These are phyloP conservation scores for Fusarium nodosum DNA, from an alignment of 2,329 filamentous ascomycete genomes.

Conservation along the genomic window DNA sequence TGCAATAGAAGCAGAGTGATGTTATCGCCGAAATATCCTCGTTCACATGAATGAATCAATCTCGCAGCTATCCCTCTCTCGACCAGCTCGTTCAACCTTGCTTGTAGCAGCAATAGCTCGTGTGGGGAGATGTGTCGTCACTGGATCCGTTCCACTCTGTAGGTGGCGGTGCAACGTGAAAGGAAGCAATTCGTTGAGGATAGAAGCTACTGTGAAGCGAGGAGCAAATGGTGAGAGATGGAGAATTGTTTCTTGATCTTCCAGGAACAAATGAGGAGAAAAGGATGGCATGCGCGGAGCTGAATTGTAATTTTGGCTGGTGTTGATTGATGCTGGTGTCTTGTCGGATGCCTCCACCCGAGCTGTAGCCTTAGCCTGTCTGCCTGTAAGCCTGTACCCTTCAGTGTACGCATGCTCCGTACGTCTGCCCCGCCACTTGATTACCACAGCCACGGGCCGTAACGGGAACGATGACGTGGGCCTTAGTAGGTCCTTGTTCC, in stretches of 20 bases:
- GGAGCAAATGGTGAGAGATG: neutral
- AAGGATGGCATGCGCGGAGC: slow-evolving; percentile 30
- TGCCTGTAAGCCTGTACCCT: slow-evolving; percentile 4
- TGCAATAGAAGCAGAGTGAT: neutral
- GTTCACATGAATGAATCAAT: slow-evolving; percentile 1
- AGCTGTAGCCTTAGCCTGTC: neutral
- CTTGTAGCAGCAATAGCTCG: slow-evolving; percentile 26
- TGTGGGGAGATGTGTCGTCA: slow-evolving; percentile 48
- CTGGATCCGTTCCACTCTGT: slow-evolving; percentile 41
- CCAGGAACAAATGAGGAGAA: slow-evolving; percentile 13
- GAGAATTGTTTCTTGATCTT: neutral
- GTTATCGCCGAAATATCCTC: neutral
- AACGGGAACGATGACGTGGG: slow-evolving; percentile 49
- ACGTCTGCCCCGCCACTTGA: slow-evolving; percentile 41
- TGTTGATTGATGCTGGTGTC: slow-evolving; percentile 9
- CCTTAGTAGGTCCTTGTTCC: slow-evolving; percentile 1
- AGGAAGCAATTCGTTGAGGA: slow-evolving; percentile 17
- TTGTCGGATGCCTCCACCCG: slow-evolving; percentile 20
- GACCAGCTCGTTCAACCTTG: slow-evolving; percentile 19
- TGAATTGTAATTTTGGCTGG: slow-evolving; percentile 22
- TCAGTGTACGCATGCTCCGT: neutral
- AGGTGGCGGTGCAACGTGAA: slow-evolving; percentile 38
- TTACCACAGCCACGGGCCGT: slow-evolving; percentile 44
- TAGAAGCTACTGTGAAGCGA: slow-evolving; percentile 11
- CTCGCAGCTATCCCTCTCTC: neutral